A percentile compares a stretch with the other conserved stretches of the same genome.
phyloP scores from a whole-genome alignment of 129 eudicot species.

The Flaveria trinervia region DNA sequence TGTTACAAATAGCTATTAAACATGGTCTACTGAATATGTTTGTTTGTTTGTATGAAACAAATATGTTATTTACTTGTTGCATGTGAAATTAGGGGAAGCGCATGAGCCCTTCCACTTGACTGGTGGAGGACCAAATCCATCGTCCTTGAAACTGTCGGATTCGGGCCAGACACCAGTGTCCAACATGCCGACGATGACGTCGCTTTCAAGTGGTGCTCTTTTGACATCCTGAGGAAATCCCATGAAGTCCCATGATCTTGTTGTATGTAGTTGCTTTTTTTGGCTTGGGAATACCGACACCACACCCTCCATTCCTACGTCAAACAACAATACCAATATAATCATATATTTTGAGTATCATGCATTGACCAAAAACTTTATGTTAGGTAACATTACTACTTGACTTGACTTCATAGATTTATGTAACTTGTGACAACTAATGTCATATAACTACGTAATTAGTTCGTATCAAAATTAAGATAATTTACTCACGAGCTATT shows the following conservation, averaged over 20 bases:
- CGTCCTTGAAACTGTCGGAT: constrained; percentile 48
- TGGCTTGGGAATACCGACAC: constrained; percentile 62
- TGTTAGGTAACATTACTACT: background rate
- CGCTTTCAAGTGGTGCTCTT: constrained; percentile 42
- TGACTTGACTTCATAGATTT: background rate
- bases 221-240: constrained; percentile 41
- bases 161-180: constrained; percentile 61
- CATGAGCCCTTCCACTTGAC: constrained; percentile 55
- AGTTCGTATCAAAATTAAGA: background rate
- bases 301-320: constrained; percentile 55
- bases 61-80: constrained; percentile 44
- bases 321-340: background rate
- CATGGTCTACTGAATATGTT: too few species aligned
- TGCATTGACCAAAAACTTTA: background rate
- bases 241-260: constrained; percentile 75
- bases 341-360: background rate
- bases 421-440: too few species aligned
- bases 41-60: too few species aligned
- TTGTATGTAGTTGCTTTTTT: constrained; percentile 55
- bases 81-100: constrained; percentile 44
- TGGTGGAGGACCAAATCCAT: constrained; percentile 55
- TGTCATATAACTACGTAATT: too few species aligned
- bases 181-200: constrained; percentile 44
- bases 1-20: too few species aligned
- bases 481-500: constrained; percentile 38